Evolutionary conservation across 108 stramenopile species (phyloP).

Genomic region (Ochromonas danica): DNA sequence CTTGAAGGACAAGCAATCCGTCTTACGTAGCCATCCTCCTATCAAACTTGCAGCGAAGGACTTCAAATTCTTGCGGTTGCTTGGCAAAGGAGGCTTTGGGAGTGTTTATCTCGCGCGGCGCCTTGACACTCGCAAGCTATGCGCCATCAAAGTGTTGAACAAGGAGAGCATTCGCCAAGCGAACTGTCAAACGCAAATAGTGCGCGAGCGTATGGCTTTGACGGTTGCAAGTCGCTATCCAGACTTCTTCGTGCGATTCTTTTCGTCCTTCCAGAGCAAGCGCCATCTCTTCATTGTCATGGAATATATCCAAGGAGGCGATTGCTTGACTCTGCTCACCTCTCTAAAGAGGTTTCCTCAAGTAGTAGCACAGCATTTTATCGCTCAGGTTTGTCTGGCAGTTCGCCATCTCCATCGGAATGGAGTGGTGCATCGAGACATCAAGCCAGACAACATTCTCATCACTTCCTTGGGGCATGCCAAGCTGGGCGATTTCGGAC

Average conservation of each 20-base stretch:
- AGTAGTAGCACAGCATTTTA: slow-evolving; percentile 19
- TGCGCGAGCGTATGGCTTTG: not conserved
- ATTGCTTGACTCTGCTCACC: slow-evolving; percentile 1
- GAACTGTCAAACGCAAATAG: not conserved
- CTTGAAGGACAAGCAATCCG: not conserved
- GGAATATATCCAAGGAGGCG: slow-evolving; percentile 29
- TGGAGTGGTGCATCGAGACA: slow-evolving; percentile 21
- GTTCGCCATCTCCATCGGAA: slow-evolving; percentile 4
- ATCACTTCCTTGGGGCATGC: slow-evolving; percentile 23
- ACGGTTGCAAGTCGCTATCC: not conserved
- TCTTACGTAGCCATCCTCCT: not conserved
- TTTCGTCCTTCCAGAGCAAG: not conserved
- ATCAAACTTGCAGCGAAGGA: not conserved
- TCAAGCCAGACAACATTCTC: not conserved
- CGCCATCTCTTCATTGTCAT: slow-evolving; percentile 8
- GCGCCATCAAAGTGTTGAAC: slow-evolving; percentile 10
- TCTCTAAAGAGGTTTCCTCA: not conserved
- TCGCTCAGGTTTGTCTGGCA: slow-evolving; percentile 10
- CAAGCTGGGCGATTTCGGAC: slow-evolving; percentile 31
- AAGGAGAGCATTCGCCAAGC: not conserved
- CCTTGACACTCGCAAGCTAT: not conserved
- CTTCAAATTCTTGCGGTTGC: not conserved
- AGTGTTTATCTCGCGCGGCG: not conserved
- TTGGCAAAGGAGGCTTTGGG: slow-evolving; percentile 27
- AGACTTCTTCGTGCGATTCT: slow-evolving; percentile 4